A percentile compares a stretch with the other conserved stretches of the same genome.
Evolutionary conservation across 1,139 yeast species (phyloP).

Genomic region (Taiozyma sp.): DNA sequence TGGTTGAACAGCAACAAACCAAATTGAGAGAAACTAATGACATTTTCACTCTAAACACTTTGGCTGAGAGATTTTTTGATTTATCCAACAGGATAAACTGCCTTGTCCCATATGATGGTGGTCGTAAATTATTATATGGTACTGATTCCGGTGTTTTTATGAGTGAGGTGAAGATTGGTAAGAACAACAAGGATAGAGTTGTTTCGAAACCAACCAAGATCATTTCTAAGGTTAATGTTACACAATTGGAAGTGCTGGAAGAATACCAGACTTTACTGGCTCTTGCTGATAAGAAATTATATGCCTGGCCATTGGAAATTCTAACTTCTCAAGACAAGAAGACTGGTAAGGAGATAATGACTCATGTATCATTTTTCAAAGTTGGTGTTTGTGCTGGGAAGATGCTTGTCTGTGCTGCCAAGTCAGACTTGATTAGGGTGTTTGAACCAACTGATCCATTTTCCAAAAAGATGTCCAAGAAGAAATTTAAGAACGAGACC

Average conservation of each 20-base stretch:
- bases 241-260: slow-evolving; percentile 88
- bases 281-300: slow-evolving; percentile 75
- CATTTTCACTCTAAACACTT: slow-evolving; percentile 73
- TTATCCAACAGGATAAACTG: slow-evolving; percentile 78
- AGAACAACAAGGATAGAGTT: slow-evolving; percentile 35
- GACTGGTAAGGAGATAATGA: slow-evolving; percentile 72
- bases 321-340: slow-evolving; percentile 45
- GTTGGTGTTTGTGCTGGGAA: slow-evolving; percentile 91
- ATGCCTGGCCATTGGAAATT: slow-evolving; percentile 82
- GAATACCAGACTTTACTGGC: slow-evolving; percentile 84
- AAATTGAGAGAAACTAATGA: slow-evolving; percentile 69
- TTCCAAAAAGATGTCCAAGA: slow-evolving; percentile 53
- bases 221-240: slow-evolving; percentile 70
- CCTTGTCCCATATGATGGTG: slow-evolving; percentile 94
- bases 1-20: slow-evolving; percentile 74
- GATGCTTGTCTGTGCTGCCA: slow-evolving; percentile 86
- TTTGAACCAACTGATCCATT: slow-evolving; percentile 76
- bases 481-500: slow-evolving; percentile 62
- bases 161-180: slow-evolving; percentile 45
- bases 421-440: slow-evolving; percentile 74
- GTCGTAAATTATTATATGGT: slow-evolving; percentile 84
- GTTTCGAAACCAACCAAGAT: slow-evolving; percentile 78
- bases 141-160: slow-evolving; percentile 90
- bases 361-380: slow-evolving; percentile 84
- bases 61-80: slow-evolving; percentile 70